phyloP scores from a whole-genome alignment of 371 early-diverging fungal species.

The Mucor plumbeus region DNA sequence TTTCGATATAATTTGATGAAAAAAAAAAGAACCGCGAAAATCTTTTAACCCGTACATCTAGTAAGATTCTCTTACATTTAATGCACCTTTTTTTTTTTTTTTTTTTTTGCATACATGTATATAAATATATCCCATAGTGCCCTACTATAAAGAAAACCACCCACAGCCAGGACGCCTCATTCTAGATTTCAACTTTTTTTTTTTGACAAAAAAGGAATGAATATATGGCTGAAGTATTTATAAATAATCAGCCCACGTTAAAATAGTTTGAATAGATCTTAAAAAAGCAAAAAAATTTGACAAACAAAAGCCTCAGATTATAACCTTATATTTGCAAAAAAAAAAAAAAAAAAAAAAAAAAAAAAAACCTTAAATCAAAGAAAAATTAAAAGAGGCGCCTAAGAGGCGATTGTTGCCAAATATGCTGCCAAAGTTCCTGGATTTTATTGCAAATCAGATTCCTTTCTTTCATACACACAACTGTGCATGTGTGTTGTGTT shows the following conservation, averaged over 20 bases:
- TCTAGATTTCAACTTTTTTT: slow-evolving; percentile 7
- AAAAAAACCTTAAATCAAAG: too few species aligned
- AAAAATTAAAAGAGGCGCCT: too few species aligned
- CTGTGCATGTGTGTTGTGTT: too few species aligned
- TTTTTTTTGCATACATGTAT: neutral
- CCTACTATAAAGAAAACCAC: neutral
- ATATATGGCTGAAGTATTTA: slow-evolving; percentile 14
- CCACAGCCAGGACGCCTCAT: slow-evolving; percentile 11
- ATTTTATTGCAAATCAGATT: too few species aligned
- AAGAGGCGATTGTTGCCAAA: too few species aligned
- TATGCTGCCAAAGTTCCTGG: too few species aligned
- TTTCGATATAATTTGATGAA: too few species aligned
- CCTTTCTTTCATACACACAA: too few species aligned
- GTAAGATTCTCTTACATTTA: too few species aligned
- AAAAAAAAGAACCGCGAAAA: too few species aligned
- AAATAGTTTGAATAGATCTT: slow-evolving; percentile 9
- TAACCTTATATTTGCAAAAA: slow-evolving; percentile 1
- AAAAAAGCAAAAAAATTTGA: slow-evolving; percentile 10
- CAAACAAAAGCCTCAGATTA: slow-evolving; percentile 22
- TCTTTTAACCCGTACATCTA: too few species aligned
- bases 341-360: too few species aligned
- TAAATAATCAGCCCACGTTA: slow-evolving; percentile 21
- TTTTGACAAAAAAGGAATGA: neutral
- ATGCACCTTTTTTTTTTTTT: neutral
- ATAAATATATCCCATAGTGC: neutral